phyloP scores from a whole-genome alignment of 768 basidiomycete species.

The Calocera cornea region DNA sequence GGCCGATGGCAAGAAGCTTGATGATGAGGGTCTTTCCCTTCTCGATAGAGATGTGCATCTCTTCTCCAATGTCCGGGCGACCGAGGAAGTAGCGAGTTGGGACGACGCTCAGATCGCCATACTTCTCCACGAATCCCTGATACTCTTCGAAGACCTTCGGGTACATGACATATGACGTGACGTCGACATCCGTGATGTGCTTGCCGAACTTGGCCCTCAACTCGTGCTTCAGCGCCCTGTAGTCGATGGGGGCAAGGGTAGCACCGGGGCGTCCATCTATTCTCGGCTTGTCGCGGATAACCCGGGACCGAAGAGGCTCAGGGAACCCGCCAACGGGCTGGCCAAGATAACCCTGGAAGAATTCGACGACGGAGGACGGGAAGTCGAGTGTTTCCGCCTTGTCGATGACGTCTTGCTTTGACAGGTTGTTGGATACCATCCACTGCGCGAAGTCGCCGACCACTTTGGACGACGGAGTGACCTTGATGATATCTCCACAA shows the following conservation, averaged over 20 bases:
- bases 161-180: slow-evolving; percentile 95
- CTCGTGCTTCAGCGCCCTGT: slow-evolving; percentile 91
- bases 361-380: slow-evolving; percentile 92
- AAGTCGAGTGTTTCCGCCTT: slow-evolving; percentile 88
- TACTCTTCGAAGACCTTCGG: slow-evolving; percentile 99
- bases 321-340: slow-evolving; percentile 98
- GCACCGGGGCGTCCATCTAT: slow-evolving; percentile 90
- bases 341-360: slow-evolving; percentile 98
- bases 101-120: slow-evolving; percentile 84
- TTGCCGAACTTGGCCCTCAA: slow-evolving; percentile 88
- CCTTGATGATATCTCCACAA: slow-evolving; percentile 97
- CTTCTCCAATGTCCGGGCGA: slow-evolving; percentile 81
- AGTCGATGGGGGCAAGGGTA: slow-evolving; percentile 75
- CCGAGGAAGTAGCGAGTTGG: slow-evolving; percentile 96
- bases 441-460: slow-evolving; percentile 99
- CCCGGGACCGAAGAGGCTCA: slow-evolving; percentile 77
- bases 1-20: slow-evolving; percentile 87
- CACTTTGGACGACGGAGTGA: slow-evolving; percentile 97
- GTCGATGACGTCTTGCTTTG: slow-evolving; percentile 71
- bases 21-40: slow-evolving; percentile 95
- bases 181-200: slow-evolving; percentile 86
- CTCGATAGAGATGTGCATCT: slow-evolving; percentile 93
- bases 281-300: slow-evolving; percentile 87
- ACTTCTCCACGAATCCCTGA: slow-evolving; percentile 87
- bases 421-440: slow-evolving; percentile 91